These are phyloP conservation scores for Mortierella sp. DNA, from an alignment of 371 early-diverging fungal species.

Conservation along the genomic window DNA sequence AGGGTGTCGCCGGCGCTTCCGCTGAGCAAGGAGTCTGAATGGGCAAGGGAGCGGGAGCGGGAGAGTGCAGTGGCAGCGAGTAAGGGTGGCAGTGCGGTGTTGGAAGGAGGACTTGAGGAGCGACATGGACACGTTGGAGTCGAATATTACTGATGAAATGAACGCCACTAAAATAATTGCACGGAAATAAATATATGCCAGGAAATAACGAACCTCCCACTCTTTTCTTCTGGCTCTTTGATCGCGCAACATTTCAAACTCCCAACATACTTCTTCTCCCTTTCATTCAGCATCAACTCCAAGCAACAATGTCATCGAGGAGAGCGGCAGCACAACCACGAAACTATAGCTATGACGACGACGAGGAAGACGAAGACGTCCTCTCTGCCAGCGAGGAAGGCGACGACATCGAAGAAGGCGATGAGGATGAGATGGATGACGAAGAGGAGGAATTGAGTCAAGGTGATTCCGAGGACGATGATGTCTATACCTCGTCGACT, in stretches of 20 bases:
- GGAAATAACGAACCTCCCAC: background rate
- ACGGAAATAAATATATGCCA: background rate
- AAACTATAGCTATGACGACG: constrained; percentile 45
- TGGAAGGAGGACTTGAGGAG: no score
- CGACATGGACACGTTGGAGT: no score
- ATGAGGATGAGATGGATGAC: background rate
- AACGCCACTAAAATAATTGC: background rate
- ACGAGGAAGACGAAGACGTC: constrained; percentile 36
- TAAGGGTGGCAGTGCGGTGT: no score
- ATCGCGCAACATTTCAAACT: background rate
- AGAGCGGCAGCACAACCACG: constrained; percentile 38
- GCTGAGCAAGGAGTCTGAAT: background rate
- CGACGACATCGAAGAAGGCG: constrained; percentile 27
- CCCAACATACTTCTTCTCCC: background rate
- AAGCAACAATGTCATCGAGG: constrained; percentile 23
- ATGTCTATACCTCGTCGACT: constrained; percentile 19
- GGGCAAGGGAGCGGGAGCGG: no score
- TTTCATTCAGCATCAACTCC: background rate
- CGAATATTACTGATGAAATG: no score
- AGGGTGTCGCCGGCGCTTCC: no score
- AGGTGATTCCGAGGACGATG: constrained; percentile 37
- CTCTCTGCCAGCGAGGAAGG: constrained; percentile 25
- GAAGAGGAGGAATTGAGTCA: constrained; percentile 8
- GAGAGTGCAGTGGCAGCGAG: no score
- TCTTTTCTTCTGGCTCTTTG: background rate